Evolutionary conservation across 1,284 basidiomycete species (phyloP).

Genomic region (Hypsizygus ulmarius): DNA sequence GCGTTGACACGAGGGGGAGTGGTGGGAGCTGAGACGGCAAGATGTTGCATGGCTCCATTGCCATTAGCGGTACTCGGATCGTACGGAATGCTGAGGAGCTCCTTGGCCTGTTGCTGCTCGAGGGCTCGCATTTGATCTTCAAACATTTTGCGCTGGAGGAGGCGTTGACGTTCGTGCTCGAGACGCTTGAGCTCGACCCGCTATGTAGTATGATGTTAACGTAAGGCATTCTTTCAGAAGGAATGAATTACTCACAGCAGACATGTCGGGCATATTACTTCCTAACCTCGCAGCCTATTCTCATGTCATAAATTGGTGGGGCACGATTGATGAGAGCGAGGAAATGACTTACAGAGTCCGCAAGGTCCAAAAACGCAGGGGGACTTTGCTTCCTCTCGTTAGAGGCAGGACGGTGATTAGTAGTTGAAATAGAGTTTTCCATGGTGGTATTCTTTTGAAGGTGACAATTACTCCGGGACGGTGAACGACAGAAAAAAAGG

Average conservation of each 20-base stretch:
- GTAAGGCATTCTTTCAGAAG: slow-evolving; percentile 6
- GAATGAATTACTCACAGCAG: slow-evolving; percentile 56
- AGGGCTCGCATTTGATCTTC: slow-evolving; percentile 92
- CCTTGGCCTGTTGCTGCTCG: slow-evolving; percentile 88
- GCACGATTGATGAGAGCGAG: slow-evolving; percentile 22
- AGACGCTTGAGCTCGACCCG: slow-evolving; percentile 87
- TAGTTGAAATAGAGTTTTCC: slow-evolving; percentile 67
- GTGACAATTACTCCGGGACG: slow-evolving; percentile 52
- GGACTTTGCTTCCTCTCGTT: slow-evolving; percentile 80
- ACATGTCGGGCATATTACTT: slow-evolving; percentile 78
- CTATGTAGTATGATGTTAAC: slow-evolving; percentile 38
- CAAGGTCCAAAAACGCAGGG: slow-evolving; percentile 85
- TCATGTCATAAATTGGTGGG: slow-evolving; percentile 13
- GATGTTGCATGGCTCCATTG: slow-evolving; percentile 52
- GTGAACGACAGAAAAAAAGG: slow-evolving; percentile 57
- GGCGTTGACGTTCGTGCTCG: slow-evolving; percentile 87
- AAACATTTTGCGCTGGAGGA: slow-evolving; percentile 82
- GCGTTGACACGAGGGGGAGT: slow-evolving; percentile 78
- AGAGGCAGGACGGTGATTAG: slow-evolving; percentile 63
- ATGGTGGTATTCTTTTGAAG: slow-evolving; percentile 62
- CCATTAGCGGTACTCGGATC: slow-evolving; percentile 45
- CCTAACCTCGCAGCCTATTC: slow-evolving; percentile 74
- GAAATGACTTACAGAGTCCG: slow-evolving; percentile 71
- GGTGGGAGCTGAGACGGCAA: slow-evolving; percentile 80
- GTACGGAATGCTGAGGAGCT: slow-evolving; percentile 70